These are phyloP conservation scores for Rutidosis leptorrhynchoides DNA, from an alignment of 129 eudicot genomes.

Conservation along the genomic window DNA sequence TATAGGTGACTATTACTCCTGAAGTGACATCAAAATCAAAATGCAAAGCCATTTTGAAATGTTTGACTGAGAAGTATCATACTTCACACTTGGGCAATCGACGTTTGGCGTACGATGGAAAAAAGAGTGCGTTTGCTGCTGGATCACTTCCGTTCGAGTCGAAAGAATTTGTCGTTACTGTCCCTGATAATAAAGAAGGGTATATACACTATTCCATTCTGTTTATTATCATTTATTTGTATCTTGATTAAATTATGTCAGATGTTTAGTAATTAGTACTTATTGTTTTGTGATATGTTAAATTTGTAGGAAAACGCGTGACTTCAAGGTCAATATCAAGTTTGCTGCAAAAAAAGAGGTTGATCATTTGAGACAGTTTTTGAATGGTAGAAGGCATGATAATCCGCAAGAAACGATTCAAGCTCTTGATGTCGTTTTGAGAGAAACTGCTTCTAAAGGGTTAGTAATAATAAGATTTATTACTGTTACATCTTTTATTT, in stretches of 20 bases:
- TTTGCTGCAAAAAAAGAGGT: slow-evolving; percentile 50
- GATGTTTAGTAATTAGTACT: background rate
- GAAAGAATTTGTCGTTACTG: slow-evolving; percentile 50
- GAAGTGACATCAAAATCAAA: slow-evolving; percentile 57
- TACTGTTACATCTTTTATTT: background rate
- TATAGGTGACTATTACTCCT: slow-evolving; percentile 62
- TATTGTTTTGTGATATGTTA: background rate
- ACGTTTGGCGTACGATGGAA: slow-evolving; percentile 66
- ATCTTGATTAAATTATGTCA: background rate
- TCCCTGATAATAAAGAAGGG: slow-evolving; percentile 36
- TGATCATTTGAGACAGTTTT: slow-evolving; percentile 41
- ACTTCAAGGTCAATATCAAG: slow-evolving; percentile 51
- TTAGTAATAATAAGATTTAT: background rate
- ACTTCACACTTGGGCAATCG: slow-evolving; percentile 43
- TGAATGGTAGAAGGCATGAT: slow-evolving; percentile 44
- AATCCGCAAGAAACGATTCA: slow-evolving; percentile 67
- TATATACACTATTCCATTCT: background rate
- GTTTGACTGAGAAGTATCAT: slow-evolving; percentile 27
- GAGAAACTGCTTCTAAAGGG: slow-evolving; percentile 43
- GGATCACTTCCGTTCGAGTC: slow-evolving; percentile 57
- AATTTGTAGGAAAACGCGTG: slow-evolving; percentile 41
- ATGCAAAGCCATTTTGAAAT: slow-evolving; percentile 39
- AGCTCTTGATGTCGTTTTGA: slow-evolving; percentile 60
- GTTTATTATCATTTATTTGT: background rate
- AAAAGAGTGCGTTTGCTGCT: slow-evolving; percentile 60